A percentile compares a stretch with the other conserved stretches of the same genome.
These are phyloP conservation scores for Schizochytrium sp. DNA, from an alignment of 108 stramenopile genomes.

Conservation along the genomic window DNA sequence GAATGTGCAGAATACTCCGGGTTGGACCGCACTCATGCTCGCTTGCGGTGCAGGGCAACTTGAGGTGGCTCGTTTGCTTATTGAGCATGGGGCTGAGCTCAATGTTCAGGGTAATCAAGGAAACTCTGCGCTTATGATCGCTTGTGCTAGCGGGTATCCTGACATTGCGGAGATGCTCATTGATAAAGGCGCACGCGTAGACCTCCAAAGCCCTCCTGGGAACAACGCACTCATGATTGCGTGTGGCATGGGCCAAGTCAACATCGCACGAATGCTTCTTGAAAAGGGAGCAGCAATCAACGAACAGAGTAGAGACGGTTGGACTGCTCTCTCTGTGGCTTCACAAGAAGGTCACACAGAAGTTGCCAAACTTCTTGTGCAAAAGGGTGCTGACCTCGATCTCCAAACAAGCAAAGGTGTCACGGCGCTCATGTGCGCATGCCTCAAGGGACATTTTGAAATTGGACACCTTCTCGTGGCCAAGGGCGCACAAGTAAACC, in stretches of 20 bases:
- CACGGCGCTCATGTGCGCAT: slow-evolving; percentile 36
- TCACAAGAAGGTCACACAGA: neutral
- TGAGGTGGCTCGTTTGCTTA: neutral
- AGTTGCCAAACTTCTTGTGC: neutral
- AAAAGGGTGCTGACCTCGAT: slow-evolving; percentile 18
- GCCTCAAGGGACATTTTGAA: neutral
- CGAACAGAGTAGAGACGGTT: neutral
- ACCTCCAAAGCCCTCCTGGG: neutral
- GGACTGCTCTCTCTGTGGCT: neutral
- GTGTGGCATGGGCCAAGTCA: neutral
- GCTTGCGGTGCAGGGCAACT: neutral
- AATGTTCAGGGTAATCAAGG: neutral
- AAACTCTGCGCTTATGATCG: slow-evolving; percentile 19
- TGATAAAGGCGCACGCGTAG: neutral
- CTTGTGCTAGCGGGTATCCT: neutral
- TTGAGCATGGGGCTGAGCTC: neutral
- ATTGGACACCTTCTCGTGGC: neutral
- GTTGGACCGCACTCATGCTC: slow-evolving; percentile 22
- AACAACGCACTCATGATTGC: neutral
- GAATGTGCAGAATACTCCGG: neutral
- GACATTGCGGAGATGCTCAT: slow-evolving; percentile 16
- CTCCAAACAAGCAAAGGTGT: neutral
- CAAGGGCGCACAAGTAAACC: neutral
- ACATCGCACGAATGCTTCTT: neutral
- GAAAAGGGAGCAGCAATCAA: neutral